Percentiles rank a stretch among this genome's conserved stretches.
phyloP scores from a whole-genome alignment of 768 basidiomycete genomes.

The Pleurotus tuber-regium region DNA sequence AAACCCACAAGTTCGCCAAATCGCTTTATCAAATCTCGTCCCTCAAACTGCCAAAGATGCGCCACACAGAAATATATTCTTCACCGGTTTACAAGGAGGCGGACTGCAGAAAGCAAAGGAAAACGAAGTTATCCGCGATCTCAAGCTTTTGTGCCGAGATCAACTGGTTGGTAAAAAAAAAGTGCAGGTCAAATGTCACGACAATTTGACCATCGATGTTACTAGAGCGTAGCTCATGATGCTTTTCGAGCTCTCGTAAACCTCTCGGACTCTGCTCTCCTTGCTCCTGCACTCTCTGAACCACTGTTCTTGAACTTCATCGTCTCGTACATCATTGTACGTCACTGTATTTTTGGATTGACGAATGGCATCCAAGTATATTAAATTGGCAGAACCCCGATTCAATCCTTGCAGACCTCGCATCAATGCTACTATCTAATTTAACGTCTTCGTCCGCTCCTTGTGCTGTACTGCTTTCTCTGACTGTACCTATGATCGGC shows the following conservation, averaged over 20 bases:
- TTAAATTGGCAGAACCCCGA: constrained; percentile 67
- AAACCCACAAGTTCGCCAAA: constrained; percentile 84
- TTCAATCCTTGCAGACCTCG: constrained; percentile 88
- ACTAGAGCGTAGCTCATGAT: constrained; percentile 86
- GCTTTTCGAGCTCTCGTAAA: constrained; percentile 94
- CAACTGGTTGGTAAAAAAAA: constrained; percentile 55
- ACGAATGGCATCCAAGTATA: neutral
- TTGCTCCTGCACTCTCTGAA: constrained; percentile 68
- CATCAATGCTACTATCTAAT: constrained; percentile 98
- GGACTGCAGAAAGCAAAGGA: constrained; percentile 61
- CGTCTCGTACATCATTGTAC: constrained; percentile 85
- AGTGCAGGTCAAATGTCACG: neutral
- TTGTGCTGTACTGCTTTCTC: constrained; percentile 58
- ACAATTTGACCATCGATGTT: constrained; percentile 16
- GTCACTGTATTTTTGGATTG: constrained; percentile 25
- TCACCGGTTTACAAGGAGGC: constrained; percentile 54
- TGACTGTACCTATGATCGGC: constrained; percentile 64
- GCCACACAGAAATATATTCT: constrained; percentile 73
- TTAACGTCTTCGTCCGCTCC: constrained; percentile 72
- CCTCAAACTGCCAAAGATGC: constrained; percentile 74
- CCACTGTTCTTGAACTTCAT: constrained; percentile 74
- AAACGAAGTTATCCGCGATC: constrained; percentile 68
- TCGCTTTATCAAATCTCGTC: constrained; percentile 82
- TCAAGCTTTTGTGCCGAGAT: constrained; percentile 87
- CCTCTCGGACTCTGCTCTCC: constrained; percentile 78